Conservation (phyloP, 2,329 filamentous ascomycete species). For the Aspergillus latus region DNA sequence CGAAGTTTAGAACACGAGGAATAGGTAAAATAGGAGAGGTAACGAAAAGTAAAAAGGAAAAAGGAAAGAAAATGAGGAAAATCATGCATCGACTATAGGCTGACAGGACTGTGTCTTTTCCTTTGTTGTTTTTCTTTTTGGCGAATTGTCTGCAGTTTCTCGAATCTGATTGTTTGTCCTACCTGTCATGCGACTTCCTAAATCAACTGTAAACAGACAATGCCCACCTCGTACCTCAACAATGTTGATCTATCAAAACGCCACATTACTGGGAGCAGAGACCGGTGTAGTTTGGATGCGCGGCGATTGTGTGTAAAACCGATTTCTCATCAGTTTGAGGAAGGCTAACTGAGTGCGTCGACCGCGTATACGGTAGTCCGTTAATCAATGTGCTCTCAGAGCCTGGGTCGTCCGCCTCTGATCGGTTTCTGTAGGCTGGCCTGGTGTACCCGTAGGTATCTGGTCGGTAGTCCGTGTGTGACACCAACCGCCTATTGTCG, state of each 20-base stretch:
- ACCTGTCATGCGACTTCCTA: not conserved
- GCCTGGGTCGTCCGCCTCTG: conserved; percentile 24
- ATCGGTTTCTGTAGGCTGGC: conserved; percentile 32
- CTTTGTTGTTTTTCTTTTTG: not conserved
- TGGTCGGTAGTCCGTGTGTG: conserved; percentile 32
- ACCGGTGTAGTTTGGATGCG: conserved; percentile 26
- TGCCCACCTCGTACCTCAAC: not conserved
- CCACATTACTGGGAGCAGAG: conserved; percentile 24
- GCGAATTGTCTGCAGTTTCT: not conserved
- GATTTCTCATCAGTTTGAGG: conserved; percentile 18
- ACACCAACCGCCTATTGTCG: conserved; percentile 22
- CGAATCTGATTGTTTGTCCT: not conserved
- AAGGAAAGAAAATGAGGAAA: not conserved
- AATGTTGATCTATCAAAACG: conserved; percentile 4
- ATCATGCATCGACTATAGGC: not conserved
- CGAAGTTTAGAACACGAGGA: not conserved
- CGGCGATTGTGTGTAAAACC: conserved; percentile 22
- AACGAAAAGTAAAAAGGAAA: conserved; percentile 4
- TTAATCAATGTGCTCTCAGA: conserved; percentile 39
- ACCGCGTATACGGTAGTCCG: conserved; percentile 42
- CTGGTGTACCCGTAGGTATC: conserved; percentile 43
- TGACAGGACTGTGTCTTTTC: not conserved
- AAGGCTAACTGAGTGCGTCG: conserved; percentile 18
- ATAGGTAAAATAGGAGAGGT: not conserved
- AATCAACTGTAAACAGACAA: not conserved